phyloP scores from a whole-genome alignment of 2,329 filamentous ascomycete genomes.

The Fusarium camptoceras region DNA sequence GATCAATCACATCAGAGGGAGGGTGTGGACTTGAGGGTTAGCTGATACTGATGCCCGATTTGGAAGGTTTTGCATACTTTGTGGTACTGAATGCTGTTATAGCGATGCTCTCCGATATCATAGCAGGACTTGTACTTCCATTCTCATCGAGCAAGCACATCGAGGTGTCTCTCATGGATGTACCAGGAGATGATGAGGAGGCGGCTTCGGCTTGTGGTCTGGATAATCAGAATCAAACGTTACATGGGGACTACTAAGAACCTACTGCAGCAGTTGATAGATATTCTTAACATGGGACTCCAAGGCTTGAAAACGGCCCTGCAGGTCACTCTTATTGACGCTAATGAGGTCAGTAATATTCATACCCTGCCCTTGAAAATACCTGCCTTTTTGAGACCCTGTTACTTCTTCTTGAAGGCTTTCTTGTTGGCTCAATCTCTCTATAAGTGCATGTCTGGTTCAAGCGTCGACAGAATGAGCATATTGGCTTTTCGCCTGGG shows the following conservation, averaged over 20 bases:
- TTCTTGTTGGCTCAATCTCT: not conserved
- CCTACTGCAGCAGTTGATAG: conserved; percentile 7
- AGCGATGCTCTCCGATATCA: not conserved
- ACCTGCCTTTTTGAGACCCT: conserved; percentile 3
- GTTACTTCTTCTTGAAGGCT: not conserved
- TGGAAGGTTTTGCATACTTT: accelerated
- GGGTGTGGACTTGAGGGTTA: not conserved
- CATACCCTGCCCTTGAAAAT: accelerated
- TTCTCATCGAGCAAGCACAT: not conserved
- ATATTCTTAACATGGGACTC: conserved; percentile 12
- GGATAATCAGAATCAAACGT: not conserved
- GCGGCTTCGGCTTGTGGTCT: not conserved
- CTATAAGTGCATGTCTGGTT: conserved; percentile 5
- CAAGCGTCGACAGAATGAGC: conserved; percentile 9
- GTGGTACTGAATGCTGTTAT: not conserved
- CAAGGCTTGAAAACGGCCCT: conserved; percentile 1
- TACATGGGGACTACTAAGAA: accelerated
- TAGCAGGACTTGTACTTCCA: not conserved
- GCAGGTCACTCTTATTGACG: not conserved
- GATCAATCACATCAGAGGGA: not conserved
- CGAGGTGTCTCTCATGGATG: not conserved
- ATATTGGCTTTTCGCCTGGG: conserved; percentile 5
- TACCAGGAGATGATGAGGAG: not conserved
- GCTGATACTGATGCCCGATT: accelerated
- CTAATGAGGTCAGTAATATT: not conserved